These are phyloP conservation scores for Fusarium sp. DNA, from an alignment of 2,329 filamentous ascomycete species.

Conservation along the genomic window DNA sequence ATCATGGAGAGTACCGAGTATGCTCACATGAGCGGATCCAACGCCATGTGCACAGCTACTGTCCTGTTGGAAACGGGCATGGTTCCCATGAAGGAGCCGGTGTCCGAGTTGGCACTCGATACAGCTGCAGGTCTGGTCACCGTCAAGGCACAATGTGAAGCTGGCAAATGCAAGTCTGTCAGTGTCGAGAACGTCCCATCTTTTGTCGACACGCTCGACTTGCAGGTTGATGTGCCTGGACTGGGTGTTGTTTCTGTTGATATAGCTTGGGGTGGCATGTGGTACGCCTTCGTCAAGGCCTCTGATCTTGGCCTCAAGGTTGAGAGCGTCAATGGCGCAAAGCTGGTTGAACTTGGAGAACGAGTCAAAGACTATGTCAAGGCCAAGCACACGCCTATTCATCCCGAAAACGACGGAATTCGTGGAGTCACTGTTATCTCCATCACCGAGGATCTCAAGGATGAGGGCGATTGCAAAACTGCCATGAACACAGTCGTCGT, in stretches of 20 bases:
- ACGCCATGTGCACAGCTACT: slow-evolving; percentile 58
- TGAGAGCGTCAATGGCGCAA: slow-evolving; percentile 40
- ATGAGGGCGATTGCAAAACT: slow-evolving; percentile 39
- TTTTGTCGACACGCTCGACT: slow-evolving; percentile 56
- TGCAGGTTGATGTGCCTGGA: slow-evolving; percentile 54
- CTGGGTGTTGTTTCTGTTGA: slow-evolving; percentile 55
- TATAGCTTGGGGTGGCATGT: slow-evolving; percentile 61
- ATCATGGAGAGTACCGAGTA: slow-evolving; percentile 63
- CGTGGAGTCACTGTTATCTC: slow-evolving; percentile 53
- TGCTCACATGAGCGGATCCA: slow-evolving; percentile 54
- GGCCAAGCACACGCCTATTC: slow-evolving; percentile 50
- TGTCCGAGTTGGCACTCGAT: slow-evolving; percentile 55
- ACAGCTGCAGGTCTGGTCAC: slow-evolving; percentile 58
- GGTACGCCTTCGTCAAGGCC: slow-evolving; percentile 56
- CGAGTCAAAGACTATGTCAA: slow-evolving; percentile 55
- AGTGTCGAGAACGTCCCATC: slow-evolving; percentile 59
- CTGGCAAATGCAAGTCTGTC: slow-evolving; percentile 58
- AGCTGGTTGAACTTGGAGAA: slow-evolving; percentile 57
- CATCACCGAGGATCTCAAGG: slow-evolving; percentile 52
- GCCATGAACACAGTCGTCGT: slow-evolving; percentile 57
- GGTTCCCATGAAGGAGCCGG: slow-evolving; percentile 58
- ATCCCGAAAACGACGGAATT: slow-evolving; percentile 57
- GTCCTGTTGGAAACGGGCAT: slow-evolving; percentile 62
- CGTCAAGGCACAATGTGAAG: slow-evolving; percentile 55
- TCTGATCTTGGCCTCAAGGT: slow-evolving; percentile 51